A percentile compares a stretch with the other conserved stretches of the same genome.
These are phyloP conservation scores for Nicotiana tabacum DNA, from an alignment of 257 asterid species.

Conservation along the genomic window DNA sequence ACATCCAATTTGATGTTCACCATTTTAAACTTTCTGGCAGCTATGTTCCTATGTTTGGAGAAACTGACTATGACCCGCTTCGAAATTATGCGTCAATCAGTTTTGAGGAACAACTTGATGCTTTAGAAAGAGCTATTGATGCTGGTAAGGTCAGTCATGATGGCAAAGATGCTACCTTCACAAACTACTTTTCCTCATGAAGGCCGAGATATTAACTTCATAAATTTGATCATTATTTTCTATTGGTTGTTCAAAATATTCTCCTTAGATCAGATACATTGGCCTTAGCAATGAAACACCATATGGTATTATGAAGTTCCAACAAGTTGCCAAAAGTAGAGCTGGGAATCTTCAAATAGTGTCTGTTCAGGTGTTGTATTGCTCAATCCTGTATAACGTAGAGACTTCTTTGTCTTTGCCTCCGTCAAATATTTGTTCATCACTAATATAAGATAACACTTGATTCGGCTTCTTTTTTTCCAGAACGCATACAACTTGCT, in stretches of 20 bases:
- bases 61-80: slow-evolving; percentile 59
- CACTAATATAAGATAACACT: not conserved
- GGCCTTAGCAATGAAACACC: slow-evolving; percentile 96
- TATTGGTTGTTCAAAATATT: slow-evolving; percentile 15
- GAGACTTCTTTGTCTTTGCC: slow-evolving; percentile 19
- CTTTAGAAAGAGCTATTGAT: slow-evolving; percentile 60
- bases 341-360: slow-evolving; percentile 49
- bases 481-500: slow-evolving; percentile 85
- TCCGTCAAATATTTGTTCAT: not conserved
- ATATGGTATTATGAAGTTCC: slow-evolving; percentile 85
- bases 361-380: slow-evolving; percentile 73
- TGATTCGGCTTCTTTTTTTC: slow-evolving; percentile 12
- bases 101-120: slow-evolving; percentile 76
- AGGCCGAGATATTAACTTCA: slow-evolving; percentile 8
- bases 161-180: slow-evolving; percentile 4
- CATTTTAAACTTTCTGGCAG: slow-evolving; percentile 25
- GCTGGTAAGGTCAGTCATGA: slow-evolving; percentile 78
- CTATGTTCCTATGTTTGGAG: slow-evolving; percentile 87
- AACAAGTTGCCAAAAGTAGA: slow-evolving; percentile 45
- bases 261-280: slow-evolving; percentile 68
- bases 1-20: not conserved
- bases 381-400: slow-evolving; percentile 20
- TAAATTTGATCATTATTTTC: slow-evolving; percentile 24
- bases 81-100: slow-evolving; percentile 45
- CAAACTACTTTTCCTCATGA: slow-evolving; percentile 25